Evolutionary conservation across 768 basidiomycete species (phyloP), one percentile per base, ranked within the genome.

Genomic region (Serendipita sp.): DNA sequence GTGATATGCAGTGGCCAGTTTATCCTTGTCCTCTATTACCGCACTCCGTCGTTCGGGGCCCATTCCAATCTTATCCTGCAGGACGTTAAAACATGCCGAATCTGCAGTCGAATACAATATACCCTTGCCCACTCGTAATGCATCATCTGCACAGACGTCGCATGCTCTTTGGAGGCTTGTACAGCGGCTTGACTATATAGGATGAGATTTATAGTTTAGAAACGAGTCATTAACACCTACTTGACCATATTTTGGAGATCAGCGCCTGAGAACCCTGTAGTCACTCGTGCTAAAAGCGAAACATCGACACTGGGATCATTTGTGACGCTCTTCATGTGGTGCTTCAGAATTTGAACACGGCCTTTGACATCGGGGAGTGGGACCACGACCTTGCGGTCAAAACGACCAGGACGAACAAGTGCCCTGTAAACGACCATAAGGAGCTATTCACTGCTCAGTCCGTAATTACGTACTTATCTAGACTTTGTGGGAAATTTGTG

Each of bases 81-180:
- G n/a, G 3, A 10, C 18, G 64, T 30, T 45, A 54, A 46, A 11
- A 46, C 1, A 32, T 41, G 46, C 2, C 30, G 24, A 24, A 24
- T 24, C 24, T 24, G 24, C 45, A 46, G 11, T 63, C 38, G 4
- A 30, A 24, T 60, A 28, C 32, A 38, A 53, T 71, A 63, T 66
- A 89, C 92, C 79, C 91, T 96, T 11, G 96, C 96, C 96, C 96
- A 99, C 77, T 98, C 95, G 72, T 98, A 89, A 73, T 99, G 93
- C 68, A 80, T 84, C 66, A 89, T 73, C 28, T 75, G 75, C 3
- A 99, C 92, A 67, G 83, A 80, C 56, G 77, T 79, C 47, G 83
- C 86, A 5, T 81, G 83, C 69, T 97, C 90, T 70, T 89, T 86
- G 11, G 92, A 86, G 8, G 96, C 96, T 73, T 95, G 89, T 64